These are phyloP conservation scores for Geotrichum fermentans DNA, from an alignment of 1,139 yeast genomes.

Conservation along the genomic window DNA sequence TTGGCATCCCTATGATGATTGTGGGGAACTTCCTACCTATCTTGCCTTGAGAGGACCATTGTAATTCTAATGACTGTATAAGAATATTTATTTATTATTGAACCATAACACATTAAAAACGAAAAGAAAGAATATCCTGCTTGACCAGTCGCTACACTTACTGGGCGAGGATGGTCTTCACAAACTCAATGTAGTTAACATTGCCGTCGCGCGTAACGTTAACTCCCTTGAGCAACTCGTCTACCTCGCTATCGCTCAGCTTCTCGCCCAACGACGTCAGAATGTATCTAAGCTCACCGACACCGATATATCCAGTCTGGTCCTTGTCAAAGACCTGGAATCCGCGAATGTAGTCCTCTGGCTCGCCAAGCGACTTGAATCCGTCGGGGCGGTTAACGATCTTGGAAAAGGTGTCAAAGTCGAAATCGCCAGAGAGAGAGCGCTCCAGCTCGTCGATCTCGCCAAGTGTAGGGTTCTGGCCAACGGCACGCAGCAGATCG, in stretches of 20 bases:
- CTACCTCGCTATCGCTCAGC: slow-evolving; percentile 83
- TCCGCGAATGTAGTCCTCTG: slow-evolving; percentile 94
- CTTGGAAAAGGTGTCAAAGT: slow-evolving; percentile 72
- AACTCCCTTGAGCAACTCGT: slow-evolving; percentile 92
- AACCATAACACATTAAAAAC: not conserved
- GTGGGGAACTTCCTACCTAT: slow-evolving; percentile 56
- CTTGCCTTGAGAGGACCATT: slow-evolving; percentile 9
- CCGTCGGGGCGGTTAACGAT: slow-evolving; percentile 85
- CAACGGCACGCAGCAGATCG: slow-evolving; percentile 91
- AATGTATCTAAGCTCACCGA: slow-evolving; percentile 92
- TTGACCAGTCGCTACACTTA: slow-evolving; percentile 32
- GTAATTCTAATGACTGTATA: not conserved
- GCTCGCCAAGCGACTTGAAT: slow-evolving; percentile 83
- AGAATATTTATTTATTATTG: slow-evolving; percentile 9
- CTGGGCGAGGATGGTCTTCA: slow-evolving; percentile 87
- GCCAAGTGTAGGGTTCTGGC: slow-evolving; percentile 94
- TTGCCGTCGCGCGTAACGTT: slow-evolving; percentile 90
- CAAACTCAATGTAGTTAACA: slow-evolving; percentile 89
- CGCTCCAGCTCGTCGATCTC: slow-evolving; percentile 74
- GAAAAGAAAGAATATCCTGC: not conserved
- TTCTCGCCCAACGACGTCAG: slow-evolving; percentile 93
- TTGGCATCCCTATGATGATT: slow-evolving; percentile 95
- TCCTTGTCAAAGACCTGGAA: slow-evolving; percentile 98
- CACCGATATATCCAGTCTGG: slow-evolving; percentile 90
- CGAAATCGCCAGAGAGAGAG: slow-evolving; percentile 43